A percentile compares a stretch with the other conserved stretches of the same genome.
Evolutionary conservation across 2,329 filamentous ascomycete species (phyloP).

Genomic region (Curvularia sp.): DNA sequence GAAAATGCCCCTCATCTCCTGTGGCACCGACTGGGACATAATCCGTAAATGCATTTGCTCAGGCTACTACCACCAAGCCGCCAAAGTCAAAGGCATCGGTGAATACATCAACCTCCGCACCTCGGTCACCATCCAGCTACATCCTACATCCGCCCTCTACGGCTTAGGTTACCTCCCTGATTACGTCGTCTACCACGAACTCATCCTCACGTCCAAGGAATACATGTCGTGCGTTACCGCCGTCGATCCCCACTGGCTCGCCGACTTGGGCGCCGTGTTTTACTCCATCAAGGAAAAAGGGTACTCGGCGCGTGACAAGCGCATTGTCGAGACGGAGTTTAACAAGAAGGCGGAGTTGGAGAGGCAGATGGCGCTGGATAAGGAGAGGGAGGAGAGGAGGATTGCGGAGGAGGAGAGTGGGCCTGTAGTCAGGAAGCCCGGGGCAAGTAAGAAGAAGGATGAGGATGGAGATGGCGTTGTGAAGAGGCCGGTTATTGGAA

Average conservation of each 20-base stretch:
- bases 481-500: conserved; percentile 48
- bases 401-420: conserved; percentile 46
- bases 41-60: conserved; percentile 97
- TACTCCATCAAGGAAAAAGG: conserved; percentile 98
- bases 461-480: conserved; percentile 49
- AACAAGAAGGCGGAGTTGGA: conserved; percentile 94
- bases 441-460: conserved; percentile 40
- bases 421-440: conserved; percentile 36
- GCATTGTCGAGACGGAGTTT: conserved; percentile 88
- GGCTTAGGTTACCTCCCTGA: conserved; percentile 93
- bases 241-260: conserved; percentile 96
- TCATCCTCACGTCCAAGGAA: conserved; percentile 95
- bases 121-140: conserved; percentile 90
- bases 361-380: conserved; percentile 87
- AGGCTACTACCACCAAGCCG: conserved; percentile 97
- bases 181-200: conserved; percentile 97
- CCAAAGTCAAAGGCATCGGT: conserved; percentile 92
- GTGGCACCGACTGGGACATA: conserved; percentile 95
- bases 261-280: conserved; percentile 94
- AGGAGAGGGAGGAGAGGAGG: conserved; percentile 68
- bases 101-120: conserved; percentile 98
- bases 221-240: conserved; percentile 98
- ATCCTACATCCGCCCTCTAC: conserved; percentile 92
- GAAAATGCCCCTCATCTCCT: conserved; percentile 85
- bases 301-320: conserved; percentile 84